Evolutionary conservation across 345 rosid species (phyloP), one percentile per base, ranked within the genome.

Genomic region (Syzygium grande): DNA sequence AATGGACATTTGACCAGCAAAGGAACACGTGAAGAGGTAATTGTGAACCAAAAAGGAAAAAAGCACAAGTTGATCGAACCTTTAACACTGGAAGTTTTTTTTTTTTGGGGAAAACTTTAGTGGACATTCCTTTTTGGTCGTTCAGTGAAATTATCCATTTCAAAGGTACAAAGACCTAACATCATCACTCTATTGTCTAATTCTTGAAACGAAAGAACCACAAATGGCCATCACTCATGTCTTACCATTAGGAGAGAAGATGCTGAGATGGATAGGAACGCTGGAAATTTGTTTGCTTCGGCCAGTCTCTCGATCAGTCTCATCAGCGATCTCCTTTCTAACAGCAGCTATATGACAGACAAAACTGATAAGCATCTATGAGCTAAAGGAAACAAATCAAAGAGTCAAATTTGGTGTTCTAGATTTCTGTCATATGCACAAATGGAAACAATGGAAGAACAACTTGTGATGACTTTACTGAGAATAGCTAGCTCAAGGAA

Each of bases 251-350:
- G 99, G 99, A 58, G 99, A 97, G 91, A 83, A 96, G 85, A 97
- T 95, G 88, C 99, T 97, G 68, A 97, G 97, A 91, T 97, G 99
- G 91, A 97, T 97, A 73, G 99, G 99, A 87, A 97, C 98, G 22
- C 90, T 92, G 86, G 99, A 97, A 68, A 97, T 95, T 80, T 90
- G 94, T 94, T 97, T 97, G 92, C 92, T 87, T 61, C 94, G 96
- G 41, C 99, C 99, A 51, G 99, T 95, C 93, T 96, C 99, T 88
- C 99, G 90, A 90, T 97, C 99, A 77, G 98, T 97, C 93, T 97
- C 99, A 89, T 97, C 99, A 10, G 96, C 90, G 65, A 96, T 95
- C 93, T 97, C 99, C 90, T 96, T 80, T 89, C 98, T 94, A 68
- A 97, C 98, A 87, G 97, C 97, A 94, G 97, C 98, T 97, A 90